These are phyloP conservation scores for Nemania bipapillata DNA, from an alignment of 2,329 filamentous ascomycete species.

Conservation along the genomic window DNA sequence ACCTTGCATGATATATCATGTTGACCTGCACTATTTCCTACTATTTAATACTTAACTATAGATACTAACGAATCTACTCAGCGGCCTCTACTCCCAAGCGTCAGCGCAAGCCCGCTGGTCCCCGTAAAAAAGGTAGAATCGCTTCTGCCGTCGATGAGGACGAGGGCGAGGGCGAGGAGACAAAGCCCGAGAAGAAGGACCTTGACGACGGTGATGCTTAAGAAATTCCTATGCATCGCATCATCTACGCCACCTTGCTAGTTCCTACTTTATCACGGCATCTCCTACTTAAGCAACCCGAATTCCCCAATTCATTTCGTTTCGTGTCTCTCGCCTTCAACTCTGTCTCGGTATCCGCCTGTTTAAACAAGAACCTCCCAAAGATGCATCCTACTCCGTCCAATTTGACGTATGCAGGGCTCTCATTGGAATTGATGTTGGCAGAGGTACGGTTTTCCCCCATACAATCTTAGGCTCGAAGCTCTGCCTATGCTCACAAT, in stretches of 20 bases:
- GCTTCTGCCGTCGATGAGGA: background rate
- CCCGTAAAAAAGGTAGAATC: slow-evolving; percentile 8
- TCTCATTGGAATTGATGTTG: background rate
- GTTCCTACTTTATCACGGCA: background rate
- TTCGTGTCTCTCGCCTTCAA: background rate
- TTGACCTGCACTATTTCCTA: background rate
- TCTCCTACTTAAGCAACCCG: background rate
- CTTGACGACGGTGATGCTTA: background rate
- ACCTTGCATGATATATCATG: background rate
- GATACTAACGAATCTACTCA: slow-evolving; percentile 2
- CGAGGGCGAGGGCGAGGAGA: background rate
- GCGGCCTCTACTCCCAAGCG: slow-evolving; percentile 15
- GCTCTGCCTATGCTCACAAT: background rate
- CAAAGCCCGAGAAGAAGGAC: too few relatives aligned
- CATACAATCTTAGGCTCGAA: background rate
- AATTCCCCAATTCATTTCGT: background rate
- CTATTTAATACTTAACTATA: too few relatives aligned
- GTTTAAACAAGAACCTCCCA: background rate
- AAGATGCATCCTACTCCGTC: background rate
- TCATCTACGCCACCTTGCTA: background rate
- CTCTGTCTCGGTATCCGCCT: background rate
- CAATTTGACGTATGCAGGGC: background rate
- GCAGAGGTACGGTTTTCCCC: background rate
- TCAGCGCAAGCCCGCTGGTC: background rate
- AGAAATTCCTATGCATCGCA: background rate